phyloP scores from a whole-genome alignment of 2,329 filamentous ascomycete species.

The Blastomyces emzantsi region DNA sequence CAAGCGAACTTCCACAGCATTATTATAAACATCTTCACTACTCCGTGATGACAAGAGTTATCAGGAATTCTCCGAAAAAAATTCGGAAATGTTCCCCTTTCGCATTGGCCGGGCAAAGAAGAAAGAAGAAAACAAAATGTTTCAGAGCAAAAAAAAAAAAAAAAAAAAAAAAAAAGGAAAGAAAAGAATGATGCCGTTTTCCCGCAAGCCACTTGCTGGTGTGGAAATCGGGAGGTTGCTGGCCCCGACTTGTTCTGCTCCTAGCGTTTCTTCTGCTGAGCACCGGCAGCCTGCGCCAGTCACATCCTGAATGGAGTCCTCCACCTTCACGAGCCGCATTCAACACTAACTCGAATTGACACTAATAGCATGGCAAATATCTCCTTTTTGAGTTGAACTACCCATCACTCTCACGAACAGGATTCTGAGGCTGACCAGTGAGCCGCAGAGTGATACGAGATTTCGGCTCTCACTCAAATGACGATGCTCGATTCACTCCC shows the following conservation, averaged over 20 bases:
- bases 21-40: too few relatives aligned
- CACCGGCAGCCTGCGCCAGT: not conserved
- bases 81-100: not conserved
- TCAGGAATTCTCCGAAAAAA: not conserved
- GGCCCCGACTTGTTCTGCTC: not conserved
- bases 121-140: not conserved
- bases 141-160: not conserved
- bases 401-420: not conserved
- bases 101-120: not conserved
- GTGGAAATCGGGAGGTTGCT: not conserved
- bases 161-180: not conserved
- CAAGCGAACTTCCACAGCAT: not conserved
- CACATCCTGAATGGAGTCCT: not conserved
- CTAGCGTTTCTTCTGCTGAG: not conserved
- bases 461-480: not conserved
- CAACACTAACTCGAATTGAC: not conserved
- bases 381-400: not conserved
- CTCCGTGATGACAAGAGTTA: not conserved
- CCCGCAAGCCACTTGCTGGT: not conserved
- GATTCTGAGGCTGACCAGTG: not conserved
- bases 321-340: slow-evolving; percentile 1
- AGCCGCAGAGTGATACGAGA: not conserved
- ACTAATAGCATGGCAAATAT: not conserved
- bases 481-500: not conserved
- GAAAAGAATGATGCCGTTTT: not conserved